phyloP scores from a whole-genome alignment of 2,329 filamentous ascomycete species.

The Triangularia verruculosa region DNA sequence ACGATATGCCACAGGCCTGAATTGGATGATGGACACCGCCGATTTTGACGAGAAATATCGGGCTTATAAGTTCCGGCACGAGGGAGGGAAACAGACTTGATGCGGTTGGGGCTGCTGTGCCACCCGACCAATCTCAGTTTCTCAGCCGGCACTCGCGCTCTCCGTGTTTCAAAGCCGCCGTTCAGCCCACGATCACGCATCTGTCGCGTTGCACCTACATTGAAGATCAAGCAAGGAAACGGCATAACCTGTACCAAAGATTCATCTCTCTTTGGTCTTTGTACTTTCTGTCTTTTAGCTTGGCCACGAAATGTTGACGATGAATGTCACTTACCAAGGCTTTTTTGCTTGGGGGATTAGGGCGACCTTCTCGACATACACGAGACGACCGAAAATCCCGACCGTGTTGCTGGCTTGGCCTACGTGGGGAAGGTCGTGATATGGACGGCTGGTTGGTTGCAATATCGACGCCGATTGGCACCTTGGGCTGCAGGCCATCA shows the following conservation, averaged over 20 bases:
- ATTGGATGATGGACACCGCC: background rate
- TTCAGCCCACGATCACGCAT: background rate
- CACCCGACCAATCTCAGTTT: background rate
- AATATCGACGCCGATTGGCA: background rate
- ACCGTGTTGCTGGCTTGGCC: background rate
- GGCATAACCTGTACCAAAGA: background rate
- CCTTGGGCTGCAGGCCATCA: background rate
- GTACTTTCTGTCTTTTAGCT: no score
- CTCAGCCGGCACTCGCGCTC: background rate
- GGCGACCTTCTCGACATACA: background rate
- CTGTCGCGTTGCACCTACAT: background rate
- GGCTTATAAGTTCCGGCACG: background rate
- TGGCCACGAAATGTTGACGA: background rate
- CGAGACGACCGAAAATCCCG: background rate
- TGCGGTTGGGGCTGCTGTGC: background rate
- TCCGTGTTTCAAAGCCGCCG: constrained; percentile 3
- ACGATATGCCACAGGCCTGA: background rate
- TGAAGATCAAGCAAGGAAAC: background rate
- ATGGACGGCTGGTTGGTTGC: background rate
- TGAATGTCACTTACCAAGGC: background rate
- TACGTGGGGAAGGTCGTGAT: background rate
- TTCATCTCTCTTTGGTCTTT: background rate
- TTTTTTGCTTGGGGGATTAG: background rate
- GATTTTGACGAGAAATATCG: background rate
- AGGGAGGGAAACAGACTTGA: background rate